A percentile compares a stretch with the other conserved stretches of the same genome.
phyloP scores from a whole-genome alignment of 2,329 filamentous ascomycete species.

The Cercospora janseana region DNA sequence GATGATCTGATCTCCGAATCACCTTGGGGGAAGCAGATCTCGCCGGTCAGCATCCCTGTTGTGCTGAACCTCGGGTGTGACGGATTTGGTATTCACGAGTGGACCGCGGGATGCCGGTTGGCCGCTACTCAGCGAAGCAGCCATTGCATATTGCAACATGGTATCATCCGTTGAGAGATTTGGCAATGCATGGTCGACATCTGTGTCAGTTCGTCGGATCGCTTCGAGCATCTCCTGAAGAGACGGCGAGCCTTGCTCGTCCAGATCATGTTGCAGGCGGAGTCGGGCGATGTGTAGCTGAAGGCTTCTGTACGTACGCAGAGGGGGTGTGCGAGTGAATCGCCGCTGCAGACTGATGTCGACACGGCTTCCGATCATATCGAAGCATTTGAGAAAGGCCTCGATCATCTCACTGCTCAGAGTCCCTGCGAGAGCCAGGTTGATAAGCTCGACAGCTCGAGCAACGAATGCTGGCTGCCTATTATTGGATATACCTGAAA shows the following conservation, averaged over 20 bases:
- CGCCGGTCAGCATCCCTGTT: no score
- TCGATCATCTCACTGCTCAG: slow-evolving; percentile 17
- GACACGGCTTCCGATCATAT: slow-evolving; percentile 1
- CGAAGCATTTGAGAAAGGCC: slow-evolving; percentile 19
- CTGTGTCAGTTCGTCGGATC: no score
- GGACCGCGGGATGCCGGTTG: no score
- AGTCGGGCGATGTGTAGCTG: neutral
- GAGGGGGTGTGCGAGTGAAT: slow-evolving; percentile 13
- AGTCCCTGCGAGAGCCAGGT: slow-evolving; percentile 12
- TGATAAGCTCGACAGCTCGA: slow-evolving; percentile 8
- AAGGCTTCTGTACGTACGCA: neutral
- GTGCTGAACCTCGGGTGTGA: no score
- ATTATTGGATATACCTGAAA: slow-evolving; percentile 1
- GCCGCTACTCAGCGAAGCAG: no score
- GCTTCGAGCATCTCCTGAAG: neutral
- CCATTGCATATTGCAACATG: neutral
- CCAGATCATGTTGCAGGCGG: neutral
- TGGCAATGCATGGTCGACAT: no score
- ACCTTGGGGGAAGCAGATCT: no score
- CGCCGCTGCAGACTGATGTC: slow-evolving; percentile 1
- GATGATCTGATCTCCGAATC: no score
- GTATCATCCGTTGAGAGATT: neutral
- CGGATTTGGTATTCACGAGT: no score
- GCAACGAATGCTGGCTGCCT: neutral
- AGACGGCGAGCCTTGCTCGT: neutral